Percentiles rank a stretch among this genome's conserved stretches.
Conservation (phyloP, 495 filamentous ascomycete genomes). For the Xylaria curta region DNA sequence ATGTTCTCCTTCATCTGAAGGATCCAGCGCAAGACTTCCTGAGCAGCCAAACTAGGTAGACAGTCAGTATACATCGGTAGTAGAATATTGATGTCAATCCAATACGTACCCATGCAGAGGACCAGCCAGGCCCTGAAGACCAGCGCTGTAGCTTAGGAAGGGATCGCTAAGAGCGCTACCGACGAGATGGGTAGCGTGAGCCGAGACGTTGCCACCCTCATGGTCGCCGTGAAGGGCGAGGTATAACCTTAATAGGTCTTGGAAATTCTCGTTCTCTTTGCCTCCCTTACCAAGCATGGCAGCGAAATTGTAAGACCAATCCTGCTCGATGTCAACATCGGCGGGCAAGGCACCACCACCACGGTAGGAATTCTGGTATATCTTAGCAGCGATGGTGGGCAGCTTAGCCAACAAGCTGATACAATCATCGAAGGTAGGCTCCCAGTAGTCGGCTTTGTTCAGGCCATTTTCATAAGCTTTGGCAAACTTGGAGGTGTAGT, state of each 20-base stretch:
- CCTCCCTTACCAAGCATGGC: slow-evolving; percentile 94
- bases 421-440: slow-evolving; percentile 95
- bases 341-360: slow-evolving; percentile 78
- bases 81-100: background rate
- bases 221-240: slow-evolving; percentile 97
- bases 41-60: slow-evolving; percentile 75
- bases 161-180: slow-evolving; percentile 95
- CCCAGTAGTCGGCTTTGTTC: slow-evolving; percentile 96
- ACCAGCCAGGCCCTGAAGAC: slow-evolving; percentile 92
- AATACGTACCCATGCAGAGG: slow-evolving; percentile 80
- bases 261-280: slow-evolving; percentile 86
- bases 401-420: slow-evolving; percentile 95
- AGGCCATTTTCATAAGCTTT: slow-evolving; percentile 90
- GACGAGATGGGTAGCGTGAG: slow-evolving; percentile 95
- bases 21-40: slow-evolving; percentile 97
- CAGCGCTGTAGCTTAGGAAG: slow-evolving; percentile 94
- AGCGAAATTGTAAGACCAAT: slow-evolving; percentile 98
- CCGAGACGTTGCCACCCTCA: slow-evolving; percentile 97
- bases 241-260: slow-evolving; percentile 91
- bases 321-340: slow-evolving; percentile 79
- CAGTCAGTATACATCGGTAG: slow-evolving; percentile 20
- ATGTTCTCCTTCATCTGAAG: slow-evolving; percentile 90
- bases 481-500: slow-evolving; percentile 90
- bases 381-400: slow-evolving; percentile 94
- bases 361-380: slow-evolving; percentile 88